Base-by-base conservation (phyloP, 2,329 filamentous ascomycete genomes). In the Epicoccum nigrum region DNA sequence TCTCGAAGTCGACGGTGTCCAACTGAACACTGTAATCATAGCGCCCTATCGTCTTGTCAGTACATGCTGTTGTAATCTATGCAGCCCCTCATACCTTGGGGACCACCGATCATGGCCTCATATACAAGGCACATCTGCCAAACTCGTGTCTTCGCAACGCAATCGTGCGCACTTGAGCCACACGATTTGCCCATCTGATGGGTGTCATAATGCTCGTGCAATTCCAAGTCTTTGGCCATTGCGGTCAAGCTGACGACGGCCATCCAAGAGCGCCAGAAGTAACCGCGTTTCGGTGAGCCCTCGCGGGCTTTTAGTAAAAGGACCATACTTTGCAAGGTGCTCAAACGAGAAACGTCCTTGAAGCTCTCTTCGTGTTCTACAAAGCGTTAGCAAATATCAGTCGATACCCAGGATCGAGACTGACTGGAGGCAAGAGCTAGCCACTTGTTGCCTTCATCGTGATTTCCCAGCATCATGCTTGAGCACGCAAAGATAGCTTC, bases 261-360 rank as follows among this genome's bases (percentile, higher is more conserved):
- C 85, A 97, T 96, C 93, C 94, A 97, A 0, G 94, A 97, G 30
- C 93, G 87, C 74, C 94, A 97, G 73, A 94, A 97, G 70, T 97
- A 97, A 1, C 94, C 94, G 54, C 90, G 86, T 69, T 96, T 96
- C 0, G 93, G 92, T 7, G 89, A 86, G n/a, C 90, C 89, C 73
- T 97, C 93, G 57, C 92, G 84, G 1, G 93, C 94, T 72, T 97
- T 97, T 34, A 97, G 77, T 15, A 97, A 81, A 35, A 97, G 86
- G 35, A 97, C 77, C 55, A 96, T 79, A 3, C 92, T 93, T 74
- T 97, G 93, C 8, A 97, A 86, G 0, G 94, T 97, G 74, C 91
- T 97, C 38, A 97, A 69, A 41, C 93, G 83, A 2, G 93, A 92
- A 19, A 93, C 86, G 65, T 97, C 93, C 83, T 96, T 92, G 71